Conservation (phyloP, 192 early-diverging fungal species). For the Chytriomyces sp. region DNA sequence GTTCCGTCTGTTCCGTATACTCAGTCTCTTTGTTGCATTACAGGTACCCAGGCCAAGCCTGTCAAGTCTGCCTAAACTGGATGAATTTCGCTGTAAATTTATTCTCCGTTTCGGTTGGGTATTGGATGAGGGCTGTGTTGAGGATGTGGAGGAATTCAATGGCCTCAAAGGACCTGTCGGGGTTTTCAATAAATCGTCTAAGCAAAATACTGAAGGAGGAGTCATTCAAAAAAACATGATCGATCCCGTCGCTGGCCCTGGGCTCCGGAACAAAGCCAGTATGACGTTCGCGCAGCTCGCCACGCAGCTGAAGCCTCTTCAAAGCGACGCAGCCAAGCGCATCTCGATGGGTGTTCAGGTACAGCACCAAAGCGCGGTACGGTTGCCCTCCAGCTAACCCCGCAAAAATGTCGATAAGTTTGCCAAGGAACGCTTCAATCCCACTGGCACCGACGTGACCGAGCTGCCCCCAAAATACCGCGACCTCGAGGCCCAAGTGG, state of each 20-base stretch:
- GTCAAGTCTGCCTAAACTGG: slow-evolving; percentile 17
- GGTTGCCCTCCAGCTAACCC: neutral
- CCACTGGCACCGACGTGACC: slow-evolving; percentile 74
- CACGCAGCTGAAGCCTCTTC: slow-evolving; percentile 49
- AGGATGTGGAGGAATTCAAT: no score
- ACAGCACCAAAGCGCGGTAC: neutral
- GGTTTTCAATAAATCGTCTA: no score
- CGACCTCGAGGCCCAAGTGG: slow-evolving; percentile 84
- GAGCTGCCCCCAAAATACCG: slow-evolving; percentile 93
- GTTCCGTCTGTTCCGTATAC: neutral
- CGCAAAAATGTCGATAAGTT: slow-evolving; percentile 56
- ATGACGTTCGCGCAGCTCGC: slow-evolving; percentile 20
- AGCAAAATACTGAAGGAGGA: no score
- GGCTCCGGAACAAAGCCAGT: neutral
- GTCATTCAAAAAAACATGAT: no score
- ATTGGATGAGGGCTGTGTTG: no score
- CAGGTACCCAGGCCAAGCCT: slow-evolving; percentile 29
- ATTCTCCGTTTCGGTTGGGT: no score
- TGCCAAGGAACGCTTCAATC: slow-evolving; percentile 87
- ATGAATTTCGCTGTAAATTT: no score
- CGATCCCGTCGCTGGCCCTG: no score
- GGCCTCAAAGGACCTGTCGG: no score
- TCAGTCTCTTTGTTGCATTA: neutral
- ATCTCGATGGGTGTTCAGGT: slow-evolving; percentile 46
- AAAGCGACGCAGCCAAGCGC: slow-evolving; percentile 38